Evolutionary conservation across 805 yeast species (phyloP), one percentile per base, ranked within the genome.

Genomic region (Starmerella kuoi): DNA sequence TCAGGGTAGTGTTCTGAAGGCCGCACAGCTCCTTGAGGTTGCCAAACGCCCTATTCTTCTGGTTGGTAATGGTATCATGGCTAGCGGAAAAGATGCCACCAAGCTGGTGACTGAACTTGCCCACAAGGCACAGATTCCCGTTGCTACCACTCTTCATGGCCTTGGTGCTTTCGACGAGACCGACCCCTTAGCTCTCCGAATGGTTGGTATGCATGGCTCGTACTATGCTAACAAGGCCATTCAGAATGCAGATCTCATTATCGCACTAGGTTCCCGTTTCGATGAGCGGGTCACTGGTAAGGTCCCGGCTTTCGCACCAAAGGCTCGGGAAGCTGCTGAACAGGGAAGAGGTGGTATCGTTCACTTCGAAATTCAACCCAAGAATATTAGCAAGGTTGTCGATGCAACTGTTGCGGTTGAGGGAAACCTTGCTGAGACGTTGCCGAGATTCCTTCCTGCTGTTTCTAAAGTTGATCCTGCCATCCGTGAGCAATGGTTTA

Each of bases 191-290:
- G 79, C 95, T 21, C 66, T 91, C 52, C 95, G 88, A 63, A 85
- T 91, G 93, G 73, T 91, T 53, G 98, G 98, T 56, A 91, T 91
- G 98, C 98, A 91, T 65, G 98, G 98, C 51, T 73, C 78, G 47
- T 95, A 86, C 38, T 85, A 86, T 55, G 98, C 98, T 54, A 91
- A 91, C 70, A 61, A 81, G 57, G 93, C 97, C 40, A 79, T 91
- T 54, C 98, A 91, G 68, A 70, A 76, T 46, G 95, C 97, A 31
- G 98, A 91, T 64, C 68, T 87, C 55, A 84, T 91, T 59, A 66
- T 91, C 49, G 97, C 97, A 15, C 70, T 91, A 34, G 98, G 98
- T 60, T 95, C 97, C 28, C 76, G 98, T 62, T 91, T 91, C 57
- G 98, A 91, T 65, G 98, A 91, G 68, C 87, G 98, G 70, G 98